Conservation (phyloP, 306 rosid species). For the Fagus sylvatica region DNA sequence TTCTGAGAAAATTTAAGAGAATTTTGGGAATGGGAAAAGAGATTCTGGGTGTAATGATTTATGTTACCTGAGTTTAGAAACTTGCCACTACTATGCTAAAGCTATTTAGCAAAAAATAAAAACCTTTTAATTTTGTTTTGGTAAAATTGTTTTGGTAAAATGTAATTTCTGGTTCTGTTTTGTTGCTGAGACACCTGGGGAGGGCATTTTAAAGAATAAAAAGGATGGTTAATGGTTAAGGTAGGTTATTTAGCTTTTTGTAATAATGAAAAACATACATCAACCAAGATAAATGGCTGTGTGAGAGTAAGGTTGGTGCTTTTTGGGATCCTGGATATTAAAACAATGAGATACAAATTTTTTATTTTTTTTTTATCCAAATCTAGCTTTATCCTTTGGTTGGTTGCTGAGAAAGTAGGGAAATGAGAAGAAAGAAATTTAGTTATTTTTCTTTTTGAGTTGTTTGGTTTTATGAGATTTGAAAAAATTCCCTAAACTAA, state of each 20-base stretch:
- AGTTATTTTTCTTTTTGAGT: not conserved
- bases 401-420: slow-evolving; percentile 8
- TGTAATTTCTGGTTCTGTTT: not conserved
- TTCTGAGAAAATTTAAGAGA: not conserved
- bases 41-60: not conserved
- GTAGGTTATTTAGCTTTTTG: not conserved
- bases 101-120: not conserved
- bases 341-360: not conserved
- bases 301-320: not conserved
- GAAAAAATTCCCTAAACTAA: not conserved
- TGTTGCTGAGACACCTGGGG: not conserved
- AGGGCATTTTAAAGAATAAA: not conserved
- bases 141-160: no score
- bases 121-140: not conserved
- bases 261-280: not conserved
- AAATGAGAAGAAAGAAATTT: not conserved
- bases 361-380: not conserved
- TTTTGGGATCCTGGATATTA: not conserved
- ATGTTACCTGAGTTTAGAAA: not conserved
- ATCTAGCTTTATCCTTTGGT: not conserved
- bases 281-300: not conserved
- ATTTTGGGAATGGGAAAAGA: not conserved
- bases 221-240: not conserved
- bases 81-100: not conserved
- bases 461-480: not conserved